Evolutionary conservation across 371 early-diverging fungal genomes (phyloP).

Genomic region (Blakeslea trispora): DNA sequence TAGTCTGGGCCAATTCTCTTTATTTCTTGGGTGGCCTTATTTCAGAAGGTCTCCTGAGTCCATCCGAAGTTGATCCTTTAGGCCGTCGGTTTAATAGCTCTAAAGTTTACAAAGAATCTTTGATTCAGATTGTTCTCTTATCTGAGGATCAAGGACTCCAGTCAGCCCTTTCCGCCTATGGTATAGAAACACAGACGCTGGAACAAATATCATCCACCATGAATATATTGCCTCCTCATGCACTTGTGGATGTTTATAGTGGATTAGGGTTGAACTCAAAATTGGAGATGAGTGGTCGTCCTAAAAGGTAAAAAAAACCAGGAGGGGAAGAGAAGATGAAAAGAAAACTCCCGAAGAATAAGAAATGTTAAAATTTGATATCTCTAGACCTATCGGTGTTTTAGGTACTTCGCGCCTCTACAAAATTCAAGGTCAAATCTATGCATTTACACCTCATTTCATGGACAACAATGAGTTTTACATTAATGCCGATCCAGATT

Average conservation of each 20-base stretch:
- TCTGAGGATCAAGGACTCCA: slow-evolving; percentile 75
- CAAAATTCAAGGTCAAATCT: slow-evolving; percentile 78
- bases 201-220: slow-evolving; percentile 67
- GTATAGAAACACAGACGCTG: slow-evolving; percentile 74
- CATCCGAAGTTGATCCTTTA: slow-evolving; percentile 84
- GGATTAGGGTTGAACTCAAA: slow-evolving; percentile 77
- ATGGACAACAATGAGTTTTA: slow-evolving; percentile 90
- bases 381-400: slow-evolving; percentile 61
- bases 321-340: background rate
- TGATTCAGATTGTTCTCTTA: slow-evolving; percentile 82
- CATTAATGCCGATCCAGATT: slow-evolving; percentile 80
- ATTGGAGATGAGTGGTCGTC: slow-evolving; percentile 76
- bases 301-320: slow-evolving; percentile 62
- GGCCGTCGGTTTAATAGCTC: slow-evolving; percentile 67
- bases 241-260: slow-evolving; percentile 76
- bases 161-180: slow-evolving; percentile 65
- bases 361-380: background rate
- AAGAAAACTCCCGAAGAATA: background rate
- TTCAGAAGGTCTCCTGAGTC: slow-evolving; percentile 70
- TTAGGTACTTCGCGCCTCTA: slow-evolving; percentile 81
- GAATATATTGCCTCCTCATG: slow-evolving; percentile 69
- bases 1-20: slow-evolving; percentile 89
- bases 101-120: slow-evolving; percentile 45
- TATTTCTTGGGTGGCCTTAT: slow-evolving; percentile 78
- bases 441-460: slow-evolving; percentile 88